These are phyloP conservation scores for Rhododendron mucronatum DNA, from an alignment of 148 eudicot genomes.

Conservation along the genomic window DNA sequence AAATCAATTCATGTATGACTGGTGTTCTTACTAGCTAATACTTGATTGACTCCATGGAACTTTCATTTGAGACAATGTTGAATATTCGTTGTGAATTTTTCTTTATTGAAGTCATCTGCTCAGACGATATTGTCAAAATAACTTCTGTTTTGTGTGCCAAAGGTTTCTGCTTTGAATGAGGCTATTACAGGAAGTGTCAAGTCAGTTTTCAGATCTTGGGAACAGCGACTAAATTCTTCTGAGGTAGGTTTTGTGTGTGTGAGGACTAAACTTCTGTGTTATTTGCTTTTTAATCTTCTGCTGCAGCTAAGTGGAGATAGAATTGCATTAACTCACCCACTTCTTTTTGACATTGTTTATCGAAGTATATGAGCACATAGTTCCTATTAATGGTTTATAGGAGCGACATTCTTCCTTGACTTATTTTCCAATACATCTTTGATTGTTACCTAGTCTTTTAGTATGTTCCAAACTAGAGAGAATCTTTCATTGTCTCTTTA, in stretches of 20 bases:
- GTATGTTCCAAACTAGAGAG: neutral
- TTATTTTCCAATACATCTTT: neutral
- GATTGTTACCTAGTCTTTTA: neutral
- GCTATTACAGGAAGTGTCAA: slow-evolving; percentile 88
- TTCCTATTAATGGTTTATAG: neutral
- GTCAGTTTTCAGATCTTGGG: slow-evolving; percentile 91
- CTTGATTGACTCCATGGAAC: neutral
- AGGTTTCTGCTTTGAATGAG: slow-evolving; percentile 94
- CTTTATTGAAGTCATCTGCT: neutral
- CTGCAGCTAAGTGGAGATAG: neutral
- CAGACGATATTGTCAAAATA: neutral
- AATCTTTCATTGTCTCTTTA: neutral
- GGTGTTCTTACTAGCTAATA: neutral
- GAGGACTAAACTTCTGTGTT: neutral
- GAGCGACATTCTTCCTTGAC: neutral
- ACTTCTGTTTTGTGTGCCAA: slow-evolving; percentile 8
- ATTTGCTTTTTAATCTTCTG: neutral
- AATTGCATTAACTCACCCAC: neutral
- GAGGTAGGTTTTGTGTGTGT: slow-evolving; percentile 40
- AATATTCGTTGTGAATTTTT: neutral
- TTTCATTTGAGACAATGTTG: neutral
- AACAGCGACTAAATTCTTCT: slow-evolving; percentile 69
- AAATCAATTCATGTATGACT: neutral
- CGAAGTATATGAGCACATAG: neutral
- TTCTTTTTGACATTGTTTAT: neutral